phyloP scores from a whole-genome alignment of 1,284 basidiomycete genomes.

The Chalciporus piperatoides region DNA sequence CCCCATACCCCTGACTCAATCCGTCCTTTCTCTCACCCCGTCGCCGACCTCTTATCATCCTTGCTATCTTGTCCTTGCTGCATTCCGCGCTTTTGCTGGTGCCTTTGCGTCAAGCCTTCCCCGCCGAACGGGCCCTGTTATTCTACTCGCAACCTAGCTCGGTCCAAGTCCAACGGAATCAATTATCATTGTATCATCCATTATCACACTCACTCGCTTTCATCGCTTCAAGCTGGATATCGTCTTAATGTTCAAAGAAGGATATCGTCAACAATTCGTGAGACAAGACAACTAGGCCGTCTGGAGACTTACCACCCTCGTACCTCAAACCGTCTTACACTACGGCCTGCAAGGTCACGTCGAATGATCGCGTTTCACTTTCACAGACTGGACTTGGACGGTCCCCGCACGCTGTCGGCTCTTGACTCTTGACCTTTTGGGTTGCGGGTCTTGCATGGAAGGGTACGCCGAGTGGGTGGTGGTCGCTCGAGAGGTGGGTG shows the following conservation, averaged over 20 bases:
- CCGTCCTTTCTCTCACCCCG: constrained; percentile 14
- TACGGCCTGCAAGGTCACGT: not conserved
- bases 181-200: constrained; percentile 6
- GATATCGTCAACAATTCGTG: not conserved
- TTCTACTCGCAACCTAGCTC: constrained; percentile 5
- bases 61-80: constrained; percentile 9
- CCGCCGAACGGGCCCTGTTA: not conserved
- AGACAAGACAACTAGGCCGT: constrained; percentile 4
- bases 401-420: not conserved
- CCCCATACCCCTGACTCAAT: constrained; percentile 9
- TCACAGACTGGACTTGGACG: not conserved
- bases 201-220: constrained; percentile 5
- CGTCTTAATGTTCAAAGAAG: not conserved
- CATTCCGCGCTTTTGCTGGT: constrained; percentile 12
- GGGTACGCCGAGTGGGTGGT: not conserved
- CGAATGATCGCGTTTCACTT: not conserved
- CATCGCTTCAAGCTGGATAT: constrained; percentile 3
- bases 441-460: not conserved
- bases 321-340: not conserved
- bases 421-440: not conserved
- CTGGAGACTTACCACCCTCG: not conserved
- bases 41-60: not conserved
- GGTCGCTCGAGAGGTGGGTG: not conserved
- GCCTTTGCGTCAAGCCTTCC: constrained; percentile 2
- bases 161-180: constrained; percentile 2